A percentile compares a stretch with the other conserved stretches of the same genome.
Evolutionary conservation across 495 filamentous ascomycete genomes (phyloP).

Genomic region (Coniosporium apollinis): DNA sequence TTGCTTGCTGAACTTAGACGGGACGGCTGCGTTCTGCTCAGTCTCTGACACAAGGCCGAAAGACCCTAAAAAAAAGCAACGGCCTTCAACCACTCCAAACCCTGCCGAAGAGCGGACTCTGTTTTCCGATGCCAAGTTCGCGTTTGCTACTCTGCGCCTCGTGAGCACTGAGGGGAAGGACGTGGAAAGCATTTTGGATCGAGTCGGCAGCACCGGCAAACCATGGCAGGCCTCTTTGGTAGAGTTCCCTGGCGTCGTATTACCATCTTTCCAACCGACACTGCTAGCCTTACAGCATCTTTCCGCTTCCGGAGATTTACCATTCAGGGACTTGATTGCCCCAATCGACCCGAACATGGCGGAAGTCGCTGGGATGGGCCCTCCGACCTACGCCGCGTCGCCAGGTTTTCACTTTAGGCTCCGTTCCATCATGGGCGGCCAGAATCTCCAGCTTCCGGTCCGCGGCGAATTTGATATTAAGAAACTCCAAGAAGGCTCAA

Average conservation of each 20-base stretch:
- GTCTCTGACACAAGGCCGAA: constrained; percentile 21
- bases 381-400: constrained; percentile 36
- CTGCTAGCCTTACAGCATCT: constrained; percentile 48
- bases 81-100: neutral
- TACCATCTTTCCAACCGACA: constrained; percentile 49
- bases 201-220: neutral
- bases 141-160: neutral
- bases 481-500: constrained; percentile 27
- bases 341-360: constrained; percentile 15
- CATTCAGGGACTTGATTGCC: constrained; percentile 43
- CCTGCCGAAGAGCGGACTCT: neutral
- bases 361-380: constrained; percentile 20
- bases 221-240: constrained; percentile 28
- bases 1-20: constrained; percentile 34
- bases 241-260: constrained; percentile 54
- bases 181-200: neutral
- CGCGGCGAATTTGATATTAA: constrained; percentile 24
- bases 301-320: constrained; percentile 30
- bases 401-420: constrained; percentile 38
- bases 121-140: neutral
- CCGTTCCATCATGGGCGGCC: constrained; percentile 27
- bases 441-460: constrained; percentile 21
- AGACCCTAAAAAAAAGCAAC: neutral
- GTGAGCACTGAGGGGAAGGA: neutral
- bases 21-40: constrained; percentile 35